phyloP scores from a whole-genome alignment of 2,329 filamentous ascomycete species.

The Xenosphaeropsis pyriputrescens region DNA sequence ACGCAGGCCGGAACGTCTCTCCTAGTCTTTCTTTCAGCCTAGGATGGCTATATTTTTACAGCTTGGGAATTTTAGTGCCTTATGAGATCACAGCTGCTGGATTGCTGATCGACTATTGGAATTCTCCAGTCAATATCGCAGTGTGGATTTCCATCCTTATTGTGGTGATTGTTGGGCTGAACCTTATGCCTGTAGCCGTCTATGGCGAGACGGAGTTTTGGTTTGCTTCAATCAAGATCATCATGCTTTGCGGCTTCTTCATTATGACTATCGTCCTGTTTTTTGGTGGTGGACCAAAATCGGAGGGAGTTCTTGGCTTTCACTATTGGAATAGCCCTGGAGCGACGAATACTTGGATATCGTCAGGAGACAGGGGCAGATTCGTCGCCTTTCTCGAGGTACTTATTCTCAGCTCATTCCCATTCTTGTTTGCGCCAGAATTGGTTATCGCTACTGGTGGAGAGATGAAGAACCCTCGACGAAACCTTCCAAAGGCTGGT shows the following conservation, averaged over 20 bases:
- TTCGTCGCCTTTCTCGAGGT: constrained; percentile 46
- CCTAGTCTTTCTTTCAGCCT: constrained; percentile 30
- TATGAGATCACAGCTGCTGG: constrained; percentile 49
- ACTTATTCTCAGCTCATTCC: constrained; percentile 36
- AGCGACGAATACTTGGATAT: constrained; percentile 50
- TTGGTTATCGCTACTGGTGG: constrained; percentile 45
- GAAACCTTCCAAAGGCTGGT: constrained; percentile 51
- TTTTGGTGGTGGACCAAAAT: constrained; percentile 45
- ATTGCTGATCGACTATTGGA: constrained; percentile 48
- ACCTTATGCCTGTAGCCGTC: constrained; percentile 28
- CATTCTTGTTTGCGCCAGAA: constrained; percentile 46
- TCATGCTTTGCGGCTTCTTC: constrained; percentile 47
- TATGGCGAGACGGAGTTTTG: constrained; percentile 34
- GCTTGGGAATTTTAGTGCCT: constrained; percentile 40
- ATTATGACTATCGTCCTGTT: constrained; percentile 47
- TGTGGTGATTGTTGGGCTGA: constrained; percentile 20
- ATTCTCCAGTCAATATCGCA: constrained; percentile 30
- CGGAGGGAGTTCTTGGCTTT: constrained; percentile 46
- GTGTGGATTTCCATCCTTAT: constrained; percentile 38
- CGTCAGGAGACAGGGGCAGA: constrained; percentile 35
- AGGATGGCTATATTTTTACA: constrained; percentile 35
- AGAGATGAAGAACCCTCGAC: constrained; percentile 47
- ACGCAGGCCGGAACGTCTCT: constrained; percentile 10
- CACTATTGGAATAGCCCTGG: constrained; percentile 56
- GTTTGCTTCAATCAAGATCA: constrained; percentile 37